Evolutionary conservation across 2,329 filamentous ascomycete species (phyloP).

Genomic region (Ophiosphaerella herpotricha): DNA sequence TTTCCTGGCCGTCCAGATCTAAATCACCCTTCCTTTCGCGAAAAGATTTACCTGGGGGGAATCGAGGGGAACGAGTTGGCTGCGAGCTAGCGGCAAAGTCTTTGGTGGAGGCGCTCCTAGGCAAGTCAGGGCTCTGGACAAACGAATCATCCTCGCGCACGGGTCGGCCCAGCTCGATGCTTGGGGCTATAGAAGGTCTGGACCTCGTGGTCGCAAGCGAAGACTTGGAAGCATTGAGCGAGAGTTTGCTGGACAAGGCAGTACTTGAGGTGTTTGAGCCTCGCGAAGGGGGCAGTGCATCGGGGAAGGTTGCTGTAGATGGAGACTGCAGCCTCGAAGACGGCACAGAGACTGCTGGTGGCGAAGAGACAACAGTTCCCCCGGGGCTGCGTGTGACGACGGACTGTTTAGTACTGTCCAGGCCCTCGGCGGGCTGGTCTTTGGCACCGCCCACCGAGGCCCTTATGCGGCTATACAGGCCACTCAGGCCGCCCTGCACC

Average conservation of each 20-base stretch:
- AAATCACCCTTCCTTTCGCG: slow-evolving; percentile 29
- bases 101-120: slow-evolving; percentile 20
- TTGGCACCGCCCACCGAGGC: slow-evolving; percentile 77
- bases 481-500: slow-evolving; percentile 84
- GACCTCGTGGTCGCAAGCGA: slow-evolving; percentile 37
- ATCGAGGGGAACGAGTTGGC: slow-evolving; percentile 22
- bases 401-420: slow-evolving; percentile 28
- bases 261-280: slow-evolving; percentile 39
- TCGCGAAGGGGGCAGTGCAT: slow-evolving; percentile 39
- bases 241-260: slow-evolving; percentile 36
- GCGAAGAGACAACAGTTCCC: slow-evolving; percentile 41
- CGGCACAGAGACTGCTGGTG: slow-evolving; percentile 41
- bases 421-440: slow-evolving; percentile 47
- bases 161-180: slow-evolving; percentile 22
- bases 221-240: slow-evolving; percentile 36
- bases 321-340: slow-evolving; percentile 47
- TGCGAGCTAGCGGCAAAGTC: slow-evolving; percentile 15
- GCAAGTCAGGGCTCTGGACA: slow-evolving; percentile 32
- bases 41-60: slow-evolving; percentile 20
- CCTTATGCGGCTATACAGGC: slow-evolving; percentile 83
- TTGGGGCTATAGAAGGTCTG: slow-evolving; percentile 30
- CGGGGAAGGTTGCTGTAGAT: slow-evolving; percentile 42
- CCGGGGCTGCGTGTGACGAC: slow-evolving; percentile 24
- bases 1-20: slow-evolving; percentile 32
- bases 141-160: slow-evolving; percentile 33